Conservation (phyloP, 495 filamentous ascomycete genomes). For the Penicillium ucsense region DNA sequence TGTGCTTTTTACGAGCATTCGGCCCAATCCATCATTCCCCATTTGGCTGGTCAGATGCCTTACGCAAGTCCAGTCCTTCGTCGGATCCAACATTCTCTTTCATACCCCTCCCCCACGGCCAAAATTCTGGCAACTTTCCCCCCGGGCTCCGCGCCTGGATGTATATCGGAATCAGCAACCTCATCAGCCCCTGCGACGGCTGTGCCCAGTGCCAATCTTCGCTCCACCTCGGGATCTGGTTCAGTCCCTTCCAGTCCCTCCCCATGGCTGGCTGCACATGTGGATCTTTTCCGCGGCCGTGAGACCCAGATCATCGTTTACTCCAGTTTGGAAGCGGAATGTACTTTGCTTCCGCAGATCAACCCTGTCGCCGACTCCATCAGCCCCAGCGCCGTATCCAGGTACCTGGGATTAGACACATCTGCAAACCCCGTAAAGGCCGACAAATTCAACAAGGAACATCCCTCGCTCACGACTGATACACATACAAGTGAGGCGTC, state of each 20-base stretch:
- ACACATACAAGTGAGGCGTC: background rate
- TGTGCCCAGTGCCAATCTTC: background rate
- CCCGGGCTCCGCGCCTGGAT: background rate
- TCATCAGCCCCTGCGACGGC: background rate
- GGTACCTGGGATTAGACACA: background rate
- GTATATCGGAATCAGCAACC: background rate
- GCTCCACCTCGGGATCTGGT: background rate
- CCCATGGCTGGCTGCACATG: slow-evolving; percentile 43
- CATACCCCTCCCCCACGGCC: slow-evolving; percentile 26
- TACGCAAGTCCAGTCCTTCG: slow-evolving; percentile 47
- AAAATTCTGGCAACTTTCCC: slow-evolving; percentile 36
- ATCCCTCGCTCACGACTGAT: background rate
- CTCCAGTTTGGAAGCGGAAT: slow-evolving; percentile 39
- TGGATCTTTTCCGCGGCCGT: slow-evolving; percentile 45
- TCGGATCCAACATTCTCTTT: slow-evolving; percentile 44
- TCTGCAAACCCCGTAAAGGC: background rate
- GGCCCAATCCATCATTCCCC: slow-evolving; percentile 27
- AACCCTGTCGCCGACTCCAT: background rate
- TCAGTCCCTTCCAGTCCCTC: slow-evolving; percentile 5
- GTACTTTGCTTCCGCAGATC: slow-evolving; percentile 15
- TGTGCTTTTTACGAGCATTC: slow-evolving; percentile 27
- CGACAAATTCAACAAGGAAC: too few relatives aligned
- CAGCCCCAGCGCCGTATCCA: background rate
- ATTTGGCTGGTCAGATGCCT: slow-evolving; percentile 41
- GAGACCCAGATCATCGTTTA: slow-evolving; percentile 57